These are phyloP conservation scores for Neodidymelliopsis sp. DNA, from an alignment of 2,329 filamentous ascomycete species.

Conservation along the genomic window DNA sequence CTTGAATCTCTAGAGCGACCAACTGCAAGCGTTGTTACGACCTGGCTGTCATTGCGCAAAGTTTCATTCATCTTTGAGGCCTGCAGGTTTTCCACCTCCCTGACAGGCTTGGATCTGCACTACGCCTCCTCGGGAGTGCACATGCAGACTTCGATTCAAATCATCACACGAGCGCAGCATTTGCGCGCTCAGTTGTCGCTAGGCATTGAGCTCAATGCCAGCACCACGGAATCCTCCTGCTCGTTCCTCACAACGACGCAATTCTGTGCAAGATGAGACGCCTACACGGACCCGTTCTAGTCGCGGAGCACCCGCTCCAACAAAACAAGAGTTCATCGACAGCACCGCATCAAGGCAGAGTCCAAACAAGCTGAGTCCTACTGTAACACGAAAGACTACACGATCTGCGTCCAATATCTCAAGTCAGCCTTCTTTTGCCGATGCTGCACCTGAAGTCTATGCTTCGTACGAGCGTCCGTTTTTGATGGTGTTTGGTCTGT, in stretches of 20 bases:
- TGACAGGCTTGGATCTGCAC: slow-evolving; percentile 44
- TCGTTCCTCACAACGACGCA: slow-evolving; percentile 42
- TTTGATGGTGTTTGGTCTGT: slow-evolving; percentile 46
- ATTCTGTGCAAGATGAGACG: slow-evolving; percentile 43
- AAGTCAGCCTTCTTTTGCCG: slow-evolving; percentile 38
- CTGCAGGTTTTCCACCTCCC: slow-evolving; percentile 38
- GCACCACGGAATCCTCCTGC: slow-evolving; percentile 33
- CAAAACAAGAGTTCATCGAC: slow-evolving; percentile 39
- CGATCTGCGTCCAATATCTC: slow-evolving; percentile 48
- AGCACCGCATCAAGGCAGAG: slow-evolving; percentile 34
- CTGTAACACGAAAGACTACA: slow-evolving; percentile 43
- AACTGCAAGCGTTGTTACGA: slow-evolving; percentile 22
- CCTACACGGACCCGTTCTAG: slow-evolving; percentile 44
- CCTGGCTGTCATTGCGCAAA: slow-evolving; percentile 23
- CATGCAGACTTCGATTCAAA: slow-evolving; percentile 32
- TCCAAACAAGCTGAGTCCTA: slow-evolving; percentile 36
- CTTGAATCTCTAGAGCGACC: slow-evolving; percentile 23
- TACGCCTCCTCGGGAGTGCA: slow-evolving; percentile 43
- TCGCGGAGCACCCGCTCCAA: slow-evolving; percentile 38
- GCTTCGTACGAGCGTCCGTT: slow-evolving; percentile 43
- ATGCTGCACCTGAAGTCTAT: slow-evolving; percentile 38
- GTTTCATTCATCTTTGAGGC: slow-evolving; percentile 33
- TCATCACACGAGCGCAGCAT: slow-evolving; percentile 22
- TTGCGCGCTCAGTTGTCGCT: slow-evolving; percentile 14
- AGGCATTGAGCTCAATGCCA: slow-evolving; percentile 32